A percentile compares a stretch with the other conserved stretches of the same genome.
Evolutionary conservation across 1,139 yeast genomes (phyloP).

Genomic region (Nakaseomyces bracarensis): DNA sequence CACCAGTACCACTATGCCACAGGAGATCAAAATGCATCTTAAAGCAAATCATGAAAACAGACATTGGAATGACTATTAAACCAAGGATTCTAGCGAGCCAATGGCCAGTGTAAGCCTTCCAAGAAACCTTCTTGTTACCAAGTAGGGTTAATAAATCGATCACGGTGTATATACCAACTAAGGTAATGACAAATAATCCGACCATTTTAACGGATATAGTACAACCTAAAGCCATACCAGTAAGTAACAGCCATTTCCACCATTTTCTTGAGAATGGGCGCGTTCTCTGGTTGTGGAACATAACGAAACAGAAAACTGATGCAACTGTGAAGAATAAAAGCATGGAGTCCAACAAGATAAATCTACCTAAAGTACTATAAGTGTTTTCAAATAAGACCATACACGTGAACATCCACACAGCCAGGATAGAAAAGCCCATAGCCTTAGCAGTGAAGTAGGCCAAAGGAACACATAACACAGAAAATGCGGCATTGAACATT

Average conservation of each 20-base stretch:
- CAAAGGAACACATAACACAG: constrained; percentile 82
- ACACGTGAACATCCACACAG: constrained; percentile 82
- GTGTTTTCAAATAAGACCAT: constrained; percentile 84
- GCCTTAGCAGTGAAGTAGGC: constrained; percentile 90
- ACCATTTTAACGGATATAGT: constrained; percentile 79
- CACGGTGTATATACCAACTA: constrained; percentile 69
- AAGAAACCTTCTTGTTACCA: constrained; percentile 47
- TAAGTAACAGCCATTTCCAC: constrained; percentile 86
- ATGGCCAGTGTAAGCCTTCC: constrained; percentile 46
- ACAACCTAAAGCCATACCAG: constrained; percentile 69
- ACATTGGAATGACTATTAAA: constrained; percentile 55
- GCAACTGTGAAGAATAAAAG: constrained; percentile 83
- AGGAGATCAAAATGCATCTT: constrained; percentile 69
- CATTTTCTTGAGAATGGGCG: constrained; percentile 67
- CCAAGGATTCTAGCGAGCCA: constrained; percentile 59
- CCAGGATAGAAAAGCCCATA: constrained; percentile 66
- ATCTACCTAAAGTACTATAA: constrained; percentile 82
- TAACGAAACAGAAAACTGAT: constrained; percentile 66
- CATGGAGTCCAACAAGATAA: constrained; percentile 94
- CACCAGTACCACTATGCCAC: constrained; percentile 84
- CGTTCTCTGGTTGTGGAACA: constrained; percentile 68
- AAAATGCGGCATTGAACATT: constrained; percentile 82
- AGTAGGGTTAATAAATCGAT: constrained; percentile 64
- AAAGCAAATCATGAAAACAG: constrained; percentile 57
- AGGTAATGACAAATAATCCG: constrained; percentile 64